Percentiles rank a stretch among this genome's conserved stretches.
Evolutionary conservation across 768 basidiomycete genomes (phyloP).

Genomic region (Lactarius indigo): DNA sequence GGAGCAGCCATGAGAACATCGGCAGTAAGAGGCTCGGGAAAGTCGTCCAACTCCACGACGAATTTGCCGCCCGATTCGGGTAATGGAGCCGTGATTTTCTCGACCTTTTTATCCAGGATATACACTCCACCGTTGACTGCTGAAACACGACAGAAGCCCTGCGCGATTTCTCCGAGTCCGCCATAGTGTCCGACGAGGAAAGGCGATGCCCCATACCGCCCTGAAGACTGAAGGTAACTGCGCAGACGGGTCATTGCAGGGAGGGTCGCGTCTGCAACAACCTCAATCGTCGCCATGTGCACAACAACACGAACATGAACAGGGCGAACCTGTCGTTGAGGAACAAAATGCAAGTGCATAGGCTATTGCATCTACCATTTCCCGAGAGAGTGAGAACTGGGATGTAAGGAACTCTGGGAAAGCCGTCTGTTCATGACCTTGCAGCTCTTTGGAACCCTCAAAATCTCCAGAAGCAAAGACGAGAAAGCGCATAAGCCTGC

Average conservation of each 20-base stretch:
- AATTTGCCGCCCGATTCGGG: constrained; percentile 31
- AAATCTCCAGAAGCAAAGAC: constrained; percentile 77
- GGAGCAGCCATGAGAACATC: constrained; percentile 52
- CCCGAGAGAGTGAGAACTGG: constrained; percentile 57
- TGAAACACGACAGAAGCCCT: constrained; percentile 84
- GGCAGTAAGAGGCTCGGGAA: constrained; percentile 56
- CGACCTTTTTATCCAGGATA: constrained; percentile 56
- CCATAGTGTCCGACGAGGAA: constrained; percentile 97
- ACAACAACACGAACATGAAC: background rate
- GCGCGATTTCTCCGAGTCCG: constrained; percentile 85
- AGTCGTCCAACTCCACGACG: constrained; percentile 50
- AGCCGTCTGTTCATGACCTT: constrained; percentile 50
- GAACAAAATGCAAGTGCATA: constrained; percentile 77
- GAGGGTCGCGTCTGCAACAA: constrained; percentile 56
- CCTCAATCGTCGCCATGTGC: constrained; percentile 9
- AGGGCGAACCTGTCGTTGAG: constrained; percentile 50
- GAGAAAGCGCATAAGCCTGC: constrained; percentile 89
- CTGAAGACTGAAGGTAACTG: constrained; percentile 70
- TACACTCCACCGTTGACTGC: constrained; percentile 79
- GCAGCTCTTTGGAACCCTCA: constrained; percentile 56
- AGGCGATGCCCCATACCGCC: constrained; percentile 82
- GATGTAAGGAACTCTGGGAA: constrained; percentile 64
- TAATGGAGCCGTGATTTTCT: constrained; percentile 25
- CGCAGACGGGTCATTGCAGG: constrained; percentile 68
- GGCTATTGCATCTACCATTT: constrained; percentile 57